A percentile compares a stretch with the other conserved stretches of the same genome.
Conservation (phyloP, 2,329 filamentous ascomycete genomes). For the Diplocarpon mali region DNA sequence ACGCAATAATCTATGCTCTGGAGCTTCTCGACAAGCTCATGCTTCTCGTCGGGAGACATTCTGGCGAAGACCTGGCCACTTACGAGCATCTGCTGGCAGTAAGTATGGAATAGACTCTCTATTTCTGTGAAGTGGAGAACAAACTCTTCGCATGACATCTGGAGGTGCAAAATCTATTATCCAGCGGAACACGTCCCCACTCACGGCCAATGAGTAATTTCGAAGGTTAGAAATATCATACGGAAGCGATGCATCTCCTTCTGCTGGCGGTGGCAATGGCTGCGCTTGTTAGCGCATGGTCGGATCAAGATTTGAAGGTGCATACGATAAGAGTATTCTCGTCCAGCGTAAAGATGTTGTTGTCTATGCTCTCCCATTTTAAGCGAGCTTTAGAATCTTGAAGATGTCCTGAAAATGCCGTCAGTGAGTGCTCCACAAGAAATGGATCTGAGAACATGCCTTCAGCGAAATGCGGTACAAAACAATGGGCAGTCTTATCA, state of each 20-base stretch:
- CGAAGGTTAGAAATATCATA: conserved; percentile 72
- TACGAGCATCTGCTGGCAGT: conserved; percentile 63
- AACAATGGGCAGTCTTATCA: conserved; percentile 73
- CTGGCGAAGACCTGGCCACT: conserved; percentile 88
- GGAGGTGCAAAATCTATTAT: conserved; percentile 81
- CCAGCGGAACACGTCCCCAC: conserved; percentile 93
- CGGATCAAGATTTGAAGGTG: background rate
- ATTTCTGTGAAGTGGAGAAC: conserved; percentile 18
- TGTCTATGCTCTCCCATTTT: conserved; percentile 91
- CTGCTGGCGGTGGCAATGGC: conserved; percentile 59
- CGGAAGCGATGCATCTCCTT: conserved; percentile 71
- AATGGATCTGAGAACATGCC: conserved; percentile 33
- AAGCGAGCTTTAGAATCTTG: conserved; percentile 64
- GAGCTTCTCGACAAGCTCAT: conserved; percentile 92
- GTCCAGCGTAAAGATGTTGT: conserved; percentile 66
- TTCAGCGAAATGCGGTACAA: conserved; percentile 78
- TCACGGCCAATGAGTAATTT: conserved; percentile 83
- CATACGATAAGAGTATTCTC: conserved; percentile 60
- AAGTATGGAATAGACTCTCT: background rate
- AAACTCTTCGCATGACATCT: conserved; percentile 60
- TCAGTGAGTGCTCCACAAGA: conserved; percentile 4
- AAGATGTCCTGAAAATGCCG: conserved; percentile 43
- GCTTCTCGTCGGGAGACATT: conserved; percentile 98
- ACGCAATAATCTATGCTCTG: conserved; percentile 93
- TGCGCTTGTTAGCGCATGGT: conserved; percentile 27